Percentiles rank a stretch among this genome's conserved stretches.
phyloP scores from a whole-genome alignment of 495 filamentous ascomycete genomes.

The Penicillium longicatenatum region DNA sequence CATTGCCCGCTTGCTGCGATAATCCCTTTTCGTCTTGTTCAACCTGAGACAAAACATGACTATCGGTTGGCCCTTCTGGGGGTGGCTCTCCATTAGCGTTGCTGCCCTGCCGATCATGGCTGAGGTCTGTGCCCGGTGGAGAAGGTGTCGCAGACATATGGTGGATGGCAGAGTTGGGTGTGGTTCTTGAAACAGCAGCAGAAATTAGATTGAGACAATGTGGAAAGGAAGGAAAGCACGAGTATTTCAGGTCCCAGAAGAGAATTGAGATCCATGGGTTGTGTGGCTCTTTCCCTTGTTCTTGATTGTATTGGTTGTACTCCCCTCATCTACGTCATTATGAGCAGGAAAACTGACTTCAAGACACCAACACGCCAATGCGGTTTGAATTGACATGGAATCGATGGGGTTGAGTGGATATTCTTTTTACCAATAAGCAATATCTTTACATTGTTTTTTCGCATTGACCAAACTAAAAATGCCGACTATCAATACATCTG shows the following conservation, averaged over 20 bases:
- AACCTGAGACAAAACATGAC: conserved; percentile 49
- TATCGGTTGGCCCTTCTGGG: conserved; percentile 44
- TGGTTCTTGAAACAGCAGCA: background rate
- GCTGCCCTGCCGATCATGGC: background rate
- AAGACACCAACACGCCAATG: background rate
- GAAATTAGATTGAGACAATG: background rate
- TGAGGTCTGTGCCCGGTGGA: background rate
- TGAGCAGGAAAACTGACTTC: background rate
- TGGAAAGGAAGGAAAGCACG: background rate
- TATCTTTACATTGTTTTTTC: background rate
- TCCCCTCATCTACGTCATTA: background rate
- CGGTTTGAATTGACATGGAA: too few relatives aligned
- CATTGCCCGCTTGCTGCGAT: conserved; percentile 46
- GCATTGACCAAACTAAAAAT: background rate
- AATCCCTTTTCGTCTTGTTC: conserved; percentile 51
- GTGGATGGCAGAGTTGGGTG: background rate
- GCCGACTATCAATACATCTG: too few relatives aligned
- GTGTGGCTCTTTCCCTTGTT: background rate
- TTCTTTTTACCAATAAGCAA: background rate
- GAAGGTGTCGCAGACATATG: background rate
- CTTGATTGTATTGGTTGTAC: background rate
- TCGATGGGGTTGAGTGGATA: background rate
- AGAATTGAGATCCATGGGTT: background rate
- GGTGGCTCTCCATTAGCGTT: background rate
- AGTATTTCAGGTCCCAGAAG: background rate